Evolutionary conservation across 768 basidiomycete species (phyloP).

Genomic region (Hericium rajendrae): DNA sequence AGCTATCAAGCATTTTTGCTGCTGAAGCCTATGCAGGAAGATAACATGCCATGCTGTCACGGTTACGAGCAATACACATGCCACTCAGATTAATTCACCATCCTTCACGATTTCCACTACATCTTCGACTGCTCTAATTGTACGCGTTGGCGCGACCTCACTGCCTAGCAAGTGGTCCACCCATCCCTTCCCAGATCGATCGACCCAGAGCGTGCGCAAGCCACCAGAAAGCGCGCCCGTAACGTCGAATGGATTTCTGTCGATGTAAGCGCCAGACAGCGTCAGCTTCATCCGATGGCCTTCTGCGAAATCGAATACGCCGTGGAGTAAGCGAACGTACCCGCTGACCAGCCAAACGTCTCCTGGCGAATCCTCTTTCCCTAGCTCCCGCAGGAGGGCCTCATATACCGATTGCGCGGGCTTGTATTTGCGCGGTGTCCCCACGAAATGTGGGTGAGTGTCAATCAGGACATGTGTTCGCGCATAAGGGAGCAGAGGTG

Average conservation of each 20-base stretch:
- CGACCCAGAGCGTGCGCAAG: slow-evolving; percentile 21
- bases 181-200: slow-evolving; percentile 19
- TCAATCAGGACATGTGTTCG: slow-evolving; percentile 2
- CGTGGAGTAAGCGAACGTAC: slow-evolving; percentile 8
- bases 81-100: not conserved
- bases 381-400: slow-evolving; percentile 10
- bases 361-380: slow-evolving; percentile 7
- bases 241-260: slow-evolving; percentile 25
- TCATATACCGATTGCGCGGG: slow-evolving; percentile 19
- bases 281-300: not conserved
- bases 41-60: too few relatives aligned
- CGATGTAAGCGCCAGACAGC: not conserved
- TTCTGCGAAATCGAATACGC: not conserved
- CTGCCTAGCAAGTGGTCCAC: slow-evolving; percentile 11
- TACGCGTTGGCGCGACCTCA: not conserved
- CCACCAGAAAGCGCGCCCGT: slow-evolving; percentile 19
- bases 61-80: not conserved
- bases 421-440: slow-evolving; percentile 18
- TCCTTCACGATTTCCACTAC: not conserved
- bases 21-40: too few relatives aligned
- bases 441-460: slow-evolving; percentile 7
- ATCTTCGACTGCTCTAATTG: not conserved
- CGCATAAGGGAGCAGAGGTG: not conserved
- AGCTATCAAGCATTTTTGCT: not conserved
- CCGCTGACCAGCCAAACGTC: slow-evolving; percentile 24